Conservation (phyloP, 2,329 filamentous ascomycete genomes). For the Chaetomiaceae sp. region DNA sequence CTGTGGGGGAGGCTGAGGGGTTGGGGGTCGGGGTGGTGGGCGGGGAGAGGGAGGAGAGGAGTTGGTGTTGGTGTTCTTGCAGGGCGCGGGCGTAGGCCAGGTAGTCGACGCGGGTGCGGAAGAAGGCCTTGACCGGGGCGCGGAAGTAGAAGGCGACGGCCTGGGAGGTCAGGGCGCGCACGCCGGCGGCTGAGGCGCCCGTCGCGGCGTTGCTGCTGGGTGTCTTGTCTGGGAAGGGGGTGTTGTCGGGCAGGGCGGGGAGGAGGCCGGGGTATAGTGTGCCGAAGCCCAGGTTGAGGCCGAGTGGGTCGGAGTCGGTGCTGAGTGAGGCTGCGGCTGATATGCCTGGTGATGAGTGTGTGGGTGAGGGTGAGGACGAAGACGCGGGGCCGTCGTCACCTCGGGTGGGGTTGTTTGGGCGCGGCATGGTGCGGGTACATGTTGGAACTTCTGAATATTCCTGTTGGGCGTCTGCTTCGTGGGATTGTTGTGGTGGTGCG, state of each 20-base stretch:
- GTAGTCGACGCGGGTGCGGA: conserved; percentile 84
- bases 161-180: conserved; percentile 76
- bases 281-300: background rate
- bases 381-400: conserved; percentile 8
- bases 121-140: conserved; percentile 87
- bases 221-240: conserved; percentile 18
- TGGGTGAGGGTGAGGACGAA: background rate
- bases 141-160: conserved; percentile 87
- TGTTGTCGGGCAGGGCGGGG: conserved; percentile 18
- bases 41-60: background rate
- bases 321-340: no score
- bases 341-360: background rate
- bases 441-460: no score
- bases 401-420: conserved; percentile 11
- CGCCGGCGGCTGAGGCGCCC: conserved; percentile 78
- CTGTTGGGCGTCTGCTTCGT: no score
- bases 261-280: conserved; percentile 13
- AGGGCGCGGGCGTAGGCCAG: conserved; percentile 52
- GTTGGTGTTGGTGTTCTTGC: conserved; percentile 40
- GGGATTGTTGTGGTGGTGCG: no score
- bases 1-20: background rate
- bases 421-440: conserved; percentile 19
- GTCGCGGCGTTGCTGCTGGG: conserved; percentile 37
- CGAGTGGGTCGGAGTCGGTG: background rate
- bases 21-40: conserved; percentile 16